Conservation (phyloP, 75 land plant genomes). For the Selaginella tamariscina region DNA sequence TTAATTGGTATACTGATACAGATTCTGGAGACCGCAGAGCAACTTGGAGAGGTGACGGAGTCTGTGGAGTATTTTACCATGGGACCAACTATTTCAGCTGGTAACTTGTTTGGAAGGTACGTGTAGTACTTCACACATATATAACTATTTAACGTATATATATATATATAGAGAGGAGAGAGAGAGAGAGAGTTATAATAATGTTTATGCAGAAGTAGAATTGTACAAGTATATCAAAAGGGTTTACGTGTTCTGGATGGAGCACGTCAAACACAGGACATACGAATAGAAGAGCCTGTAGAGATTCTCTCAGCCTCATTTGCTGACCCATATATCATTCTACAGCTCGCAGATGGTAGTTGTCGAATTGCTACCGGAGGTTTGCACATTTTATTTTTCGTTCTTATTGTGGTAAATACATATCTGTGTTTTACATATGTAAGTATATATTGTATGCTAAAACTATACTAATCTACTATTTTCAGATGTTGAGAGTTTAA, state of each 20-base stretch:
- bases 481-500: constrained; percentile 66
- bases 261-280: constrained; percentile 68
- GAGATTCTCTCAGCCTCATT: constrained; percentile 55
- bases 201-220: constrained; percentile 45
- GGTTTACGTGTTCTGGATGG: constrained; percentile 94
- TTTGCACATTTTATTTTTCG: not conserved
- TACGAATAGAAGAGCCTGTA: constrained; percentile 24
- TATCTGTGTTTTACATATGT: not conserved
- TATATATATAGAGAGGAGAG: no score
- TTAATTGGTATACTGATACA: constrained; percentile 18
- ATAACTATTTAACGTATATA: no score
- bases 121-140: not conserved
- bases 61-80: constrained; percentile 85
- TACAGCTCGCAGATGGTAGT: constrained; percentile 86
- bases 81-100: constrained; percentile 78
- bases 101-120: constrained; percentile 92
- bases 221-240: constrained; percentile 69
- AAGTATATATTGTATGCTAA: not conserved
- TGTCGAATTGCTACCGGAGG: constrained; percentile 50
- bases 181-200: not conserved
- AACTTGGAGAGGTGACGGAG: constrained; percentile 85
- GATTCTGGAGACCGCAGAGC: constrained; percentile 94
- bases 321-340: constrained; percentile 84
- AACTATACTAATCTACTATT: constrained; percentile 3
- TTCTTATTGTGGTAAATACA: not conserved